These are phyloP conservation scores for Ogataea chonburiensis DNA, from an alignment of 805 yeast species.

Conservation along the genomic window DNA sequence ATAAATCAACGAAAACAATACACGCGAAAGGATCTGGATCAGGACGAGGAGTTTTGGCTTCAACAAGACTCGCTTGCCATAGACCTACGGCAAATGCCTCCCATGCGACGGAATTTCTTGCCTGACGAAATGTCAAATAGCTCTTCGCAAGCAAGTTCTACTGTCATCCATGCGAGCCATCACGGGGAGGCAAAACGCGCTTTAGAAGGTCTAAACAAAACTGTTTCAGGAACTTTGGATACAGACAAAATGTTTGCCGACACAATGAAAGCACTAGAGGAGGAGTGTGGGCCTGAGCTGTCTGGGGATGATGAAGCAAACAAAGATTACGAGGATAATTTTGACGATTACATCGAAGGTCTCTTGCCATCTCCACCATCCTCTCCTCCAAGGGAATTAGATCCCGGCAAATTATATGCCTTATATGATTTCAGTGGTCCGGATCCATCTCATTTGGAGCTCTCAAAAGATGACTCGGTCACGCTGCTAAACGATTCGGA, in stretches of 20 bases:
- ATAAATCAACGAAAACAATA: conserved; percentile 17
- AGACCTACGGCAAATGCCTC: conserved; percentile 15
- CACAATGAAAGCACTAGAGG: conserved; percentile 7
- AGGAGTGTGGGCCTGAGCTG: background rate
- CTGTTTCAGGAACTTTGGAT: conserved; percentile 25
- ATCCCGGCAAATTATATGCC: conserved; percentile 82
- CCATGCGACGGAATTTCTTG: conserved; percentile 11
- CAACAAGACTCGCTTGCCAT: conserved; percentile 19
- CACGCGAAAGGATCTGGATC: conserved; percentile 25
- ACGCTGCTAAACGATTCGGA: conserved; percentile 82
- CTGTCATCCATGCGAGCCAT: conserved; percentile 25
- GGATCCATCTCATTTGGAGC: conserved; percentile 85
- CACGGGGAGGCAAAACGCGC: conserved; percentile 11
- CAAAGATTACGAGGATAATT: conserved; percentile 32
- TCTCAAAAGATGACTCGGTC: conserved; percentile 79
- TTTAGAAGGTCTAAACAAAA: conserved; percentile 12
- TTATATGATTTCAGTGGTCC: conserved; percentile 87
- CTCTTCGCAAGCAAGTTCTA: conserved; percentile 31
- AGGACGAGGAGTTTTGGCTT: conserved; percentile 23
- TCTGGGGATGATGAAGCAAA: conserved; percentile 9
- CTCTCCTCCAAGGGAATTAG: conserved; percentile 77
- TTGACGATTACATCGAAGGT: conserved; percentile 43
- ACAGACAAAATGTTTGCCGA: conserved; percentile 22
- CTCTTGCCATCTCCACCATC: conserved; percentile 65
- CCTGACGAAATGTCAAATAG: conserved; percentile 21